Conservation (phyloP, 2,329 filamentous ascomycete species). For the Paecilomyces sp. region DNA sequence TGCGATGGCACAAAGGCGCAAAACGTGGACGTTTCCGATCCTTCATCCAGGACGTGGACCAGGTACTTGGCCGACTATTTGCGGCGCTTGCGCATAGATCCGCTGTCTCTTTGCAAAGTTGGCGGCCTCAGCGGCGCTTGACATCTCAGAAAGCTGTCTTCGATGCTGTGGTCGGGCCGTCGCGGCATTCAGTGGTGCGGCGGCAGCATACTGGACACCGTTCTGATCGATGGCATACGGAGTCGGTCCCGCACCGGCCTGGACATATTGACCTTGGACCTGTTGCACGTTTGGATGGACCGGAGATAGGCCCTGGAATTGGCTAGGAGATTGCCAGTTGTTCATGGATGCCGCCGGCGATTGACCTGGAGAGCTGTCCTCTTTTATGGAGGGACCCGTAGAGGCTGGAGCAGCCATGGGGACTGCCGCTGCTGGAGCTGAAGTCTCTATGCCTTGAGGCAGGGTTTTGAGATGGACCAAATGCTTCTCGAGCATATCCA, state of each 20-base stretch:
- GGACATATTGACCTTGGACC: constrained; percentile 36
- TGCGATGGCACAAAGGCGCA: background rate
- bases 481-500: constrained; percentile 81
- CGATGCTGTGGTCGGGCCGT: constrained; percentile 39
- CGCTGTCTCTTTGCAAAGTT: constrained; percentile 53
- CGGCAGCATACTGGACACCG: constrained; percentile 31
- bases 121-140: constrained; percentile 45
- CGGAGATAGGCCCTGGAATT: constrained; percentile 52
- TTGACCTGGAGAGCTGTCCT: constrained; percentile 56
- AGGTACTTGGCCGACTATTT: constrained; percentile 44
- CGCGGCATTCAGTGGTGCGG: constrained; percentile 28
- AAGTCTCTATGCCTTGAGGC: constrained; percentile 48
- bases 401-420: constrained; percentile 44
- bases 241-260: constrained; percentile 29
- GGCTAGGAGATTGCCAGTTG: constrained; percentile 58
- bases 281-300: constrained; percentile 42
- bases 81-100: constrained; percentile 44
- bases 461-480: constrained; percentile 74
- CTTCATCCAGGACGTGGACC: constrained; percentile 33
- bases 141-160: constrained; percentile 55
- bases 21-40: background rate
- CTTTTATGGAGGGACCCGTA: constrained; percentile 51
- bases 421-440: constrained; percentile 27
- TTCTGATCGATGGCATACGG: constrained; percentile 33
- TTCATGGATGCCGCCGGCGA: constrained; percentile 52